Evolutionary conservation across 2,329 filamentous ascomycete species (phyloP).

Genomic region (Fusarium goolgardi): DNA sequence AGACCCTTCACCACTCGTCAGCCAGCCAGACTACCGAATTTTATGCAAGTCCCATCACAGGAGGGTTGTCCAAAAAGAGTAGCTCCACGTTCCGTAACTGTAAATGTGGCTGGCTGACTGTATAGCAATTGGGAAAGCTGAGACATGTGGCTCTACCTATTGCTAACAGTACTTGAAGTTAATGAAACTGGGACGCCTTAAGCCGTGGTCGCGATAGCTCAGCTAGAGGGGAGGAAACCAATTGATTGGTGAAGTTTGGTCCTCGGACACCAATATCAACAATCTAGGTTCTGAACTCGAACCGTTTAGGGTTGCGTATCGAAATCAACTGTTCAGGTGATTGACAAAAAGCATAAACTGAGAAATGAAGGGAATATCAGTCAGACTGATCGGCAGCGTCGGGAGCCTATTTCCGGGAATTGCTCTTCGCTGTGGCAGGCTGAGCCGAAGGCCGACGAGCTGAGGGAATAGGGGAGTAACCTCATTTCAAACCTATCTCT

Average conservation of each 20-base stretch:
- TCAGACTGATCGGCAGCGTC: not conserved
- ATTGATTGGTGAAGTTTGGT: not conserved
- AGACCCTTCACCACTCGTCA: constrained; percentile 1
- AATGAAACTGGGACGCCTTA: not conserved
- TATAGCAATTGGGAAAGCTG: not conserved
- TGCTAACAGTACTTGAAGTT: not conserved
- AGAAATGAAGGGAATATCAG: not conserved
- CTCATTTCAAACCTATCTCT: not conserved
- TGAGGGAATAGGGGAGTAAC: not conserved
- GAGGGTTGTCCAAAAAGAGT: not conserved
- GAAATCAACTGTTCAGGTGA: not conserved
- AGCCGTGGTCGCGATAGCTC: not conserved
- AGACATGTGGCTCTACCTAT: not conserved
- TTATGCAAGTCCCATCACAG: constrained; percentile 19
- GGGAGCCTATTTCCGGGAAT: not conserved
- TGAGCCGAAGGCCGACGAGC: not conserved
- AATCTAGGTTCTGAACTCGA: not conserved
- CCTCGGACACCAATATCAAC: not conserved
- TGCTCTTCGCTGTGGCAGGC: not conserved
- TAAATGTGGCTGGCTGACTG: constrained; percentile 26
- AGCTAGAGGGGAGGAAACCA: not conserved
- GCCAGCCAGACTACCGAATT: constrained; percentile 1
- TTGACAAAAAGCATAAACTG: not conserved
- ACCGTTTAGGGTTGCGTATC: not conserved
- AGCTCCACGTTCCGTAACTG: constrained; percentile 11